Base-by-base conservation (phyloP, 228 moss, liverwort and hornwort genomes). In the Sphagnum fallax region DNA sequence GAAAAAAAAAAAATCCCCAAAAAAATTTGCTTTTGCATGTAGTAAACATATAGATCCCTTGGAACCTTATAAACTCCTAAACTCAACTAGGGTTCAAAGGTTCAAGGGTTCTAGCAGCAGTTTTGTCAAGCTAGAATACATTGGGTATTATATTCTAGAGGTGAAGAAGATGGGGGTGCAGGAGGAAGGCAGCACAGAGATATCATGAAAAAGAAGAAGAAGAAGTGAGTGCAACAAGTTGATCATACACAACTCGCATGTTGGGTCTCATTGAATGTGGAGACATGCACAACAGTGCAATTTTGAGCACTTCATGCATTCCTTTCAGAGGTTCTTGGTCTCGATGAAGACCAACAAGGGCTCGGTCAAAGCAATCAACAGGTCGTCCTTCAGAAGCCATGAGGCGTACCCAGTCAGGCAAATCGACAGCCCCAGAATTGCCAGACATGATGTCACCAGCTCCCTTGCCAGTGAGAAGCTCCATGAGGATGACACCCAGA, bases 371-470 rank as follows among this genome's bases (percentile, higher is more conserved):
- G 75, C 94, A 94, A 47, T 91, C 94, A 68, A 86, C 84, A 1
- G 89, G 82, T 58, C 86, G 84, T 61, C 80, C 87, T 67, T 94
- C 91, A 67, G 70, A 81, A 47, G 82, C 89, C 60, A 91, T 84
- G 68, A 89, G 75, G 64, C 74, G 79, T 49, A 89, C 91, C 91
- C 94, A 94, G 74, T 94, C 94, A 48, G 83, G 84, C 69, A 94
- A 75, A 79, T 94, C 94, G 12, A 94, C 88, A 13, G 88, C 82
- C 16, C 88, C 89, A 47, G 80, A 80, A 63, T 78, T 83, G 55
- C 82, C 91, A 72, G 86, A 83, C 76, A 91, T 84, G 52, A 89
- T 88, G 64, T 88, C 91, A 60, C 91, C 89, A 51, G 94, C 94
- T 65, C 89, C 85, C 76, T 88, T 91, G 48, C 94, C 91, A 15